Percentiles rank a stretch among this genome's conserved stretches.
phyloP scores from a whole-genome alignment of 805 yeast species.

The Zygosaccharomyces gambellarensis region DNA sequence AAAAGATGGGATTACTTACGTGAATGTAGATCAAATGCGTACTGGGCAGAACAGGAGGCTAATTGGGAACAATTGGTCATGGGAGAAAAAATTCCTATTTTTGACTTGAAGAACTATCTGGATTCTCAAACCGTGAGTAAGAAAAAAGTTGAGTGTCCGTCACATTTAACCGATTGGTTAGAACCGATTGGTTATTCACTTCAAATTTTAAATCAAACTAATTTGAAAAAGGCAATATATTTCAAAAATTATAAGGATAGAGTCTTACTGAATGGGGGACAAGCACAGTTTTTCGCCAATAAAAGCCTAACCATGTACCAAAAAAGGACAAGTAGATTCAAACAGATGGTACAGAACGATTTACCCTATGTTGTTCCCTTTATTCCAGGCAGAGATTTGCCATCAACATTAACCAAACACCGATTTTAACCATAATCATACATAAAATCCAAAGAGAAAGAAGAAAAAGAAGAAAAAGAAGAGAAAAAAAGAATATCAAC shows the following conservation, averaged over 20 bases:
- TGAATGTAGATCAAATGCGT: slow-evolving; percentile 13
- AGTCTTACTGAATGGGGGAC: slow-evolving; percentile 18
- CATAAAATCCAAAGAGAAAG: background rate
- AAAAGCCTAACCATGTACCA: slow-evolving; percentile 25
- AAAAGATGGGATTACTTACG: slow-evolving; percentile 17
- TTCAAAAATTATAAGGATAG: slow-evolving; percentile 19
- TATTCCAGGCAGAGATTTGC: slow-evolving; percentile 14
- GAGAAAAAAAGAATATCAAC: background rate
- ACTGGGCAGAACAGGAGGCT: slow-evolving; percentile 32
- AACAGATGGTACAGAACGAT: slow-evolving; percentile 15
- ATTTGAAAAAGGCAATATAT: slow-evolving; percentile 8
- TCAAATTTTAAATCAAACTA: slow-evolving; percentile 4
- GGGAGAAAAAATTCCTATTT: slow-evolving; percentile 6
- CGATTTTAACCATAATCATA: slow-evolving; percentile 12
- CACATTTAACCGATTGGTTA: slow-evolving; percentile 26
- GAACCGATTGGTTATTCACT: slow-evolving; percentile 21
- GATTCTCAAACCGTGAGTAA: background rate
- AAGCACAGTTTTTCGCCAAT: slow-evolving; percentile 14
- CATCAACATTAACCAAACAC: slow-evolving; percentile 15
- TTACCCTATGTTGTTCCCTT: slow-evolving; percentile 24
- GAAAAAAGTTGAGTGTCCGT: background rate
- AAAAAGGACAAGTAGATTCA: slow-evolving; percentile 22
- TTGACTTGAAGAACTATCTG: slow-evolving; percentile 10
- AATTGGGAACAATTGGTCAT: slow-evolving; percentile 28
- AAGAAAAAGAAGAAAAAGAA: background rate